These are phyloP conservation scores for Diophrys appendiculata DNA, from an alignment of 73 alveolate species.

Conservation along the genomic window DNA sequence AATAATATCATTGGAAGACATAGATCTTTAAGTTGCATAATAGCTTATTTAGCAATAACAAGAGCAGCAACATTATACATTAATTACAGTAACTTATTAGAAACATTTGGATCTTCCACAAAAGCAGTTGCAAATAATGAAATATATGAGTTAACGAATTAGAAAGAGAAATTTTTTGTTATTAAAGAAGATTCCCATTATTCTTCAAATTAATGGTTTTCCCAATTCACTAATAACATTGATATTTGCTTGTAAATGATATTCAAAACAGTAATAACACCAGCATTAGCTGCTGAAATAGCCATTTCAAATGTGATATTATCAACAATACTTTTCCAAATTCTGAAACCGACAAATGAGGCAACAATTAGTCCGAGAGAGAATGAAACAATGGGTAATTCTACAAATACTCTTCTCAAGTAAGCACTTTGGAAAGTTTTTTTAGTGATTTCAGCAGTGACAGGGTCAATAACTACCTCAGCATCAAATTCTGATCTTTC, in stretches of 20 bases:
- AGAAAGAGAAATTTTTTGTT: too few species aligned
- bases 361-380: neutral
- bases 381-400: neutral
- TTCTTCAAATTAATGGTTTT: neutral
- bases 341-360: neutral
- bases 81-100: too few species aligned
- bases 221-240: neutral
- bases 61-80: too few species aligned
- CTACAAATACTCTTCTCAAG: neutral
- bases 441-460: conserved; percentile 5
- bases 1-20: too few species aligned
- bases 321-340: neutral
- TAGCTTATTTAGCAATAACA: too few species aligned
- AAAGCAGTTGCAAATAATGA: too few species aligned
- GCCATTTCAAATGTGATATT: neutral
- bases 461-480: neutral
- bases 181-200: neutral
- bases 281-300: neutral
- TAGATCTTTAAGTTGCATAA: too few species aligned
- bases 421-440: neutral
- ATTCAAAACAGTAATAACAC: neutral
- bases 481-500: conserved; percentile 12
- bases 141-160: too few species aligned
- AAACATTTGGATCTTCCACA: too few species aligned
- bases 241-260: neutral